Evolutionary conservation across 2,329 filamentous ascomycete genomes (phyloP), one percentile per base, ranked within the genome.

Genomic region (Neopestalotiopsis rosae): DNA sequence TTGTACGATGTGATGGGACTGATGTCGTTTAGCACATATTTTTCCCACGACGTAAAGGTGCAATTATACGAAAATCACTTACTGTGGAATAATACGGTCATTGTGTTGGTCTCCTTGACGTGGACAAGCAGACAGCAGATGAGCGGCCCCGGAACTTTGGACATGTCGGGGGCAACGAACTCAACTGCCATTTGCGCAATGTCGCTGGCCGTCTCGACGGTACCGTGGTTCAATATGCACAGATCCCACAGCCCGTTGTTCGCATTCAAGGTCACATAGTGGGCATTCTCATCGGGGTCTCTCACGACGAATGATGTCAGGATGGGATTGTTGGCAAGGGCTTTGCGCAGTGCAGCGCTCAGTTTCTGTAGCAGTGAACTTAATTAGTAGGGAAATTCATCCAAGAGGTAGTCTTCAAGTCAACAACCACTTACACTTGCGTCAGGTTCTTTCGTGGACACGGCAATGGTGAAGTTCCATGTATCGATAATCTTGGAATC

Each of bases 1-100:
- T 6, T 66, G 65, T 3, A 66, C 65, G 12, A 66, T n/a, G 40
- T 66, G 65, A 45, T 66, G 65, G 65, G 14, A 61, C 65, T 66
- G 4, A 6, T 2, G 2, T 4, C 9, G 2, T 12, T 24, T 6
- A 42, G 30, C 42, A 12, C 10, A 17, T 24, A 2, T 24, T 28
- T 38, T 58, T 20, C 13, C 9, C 24, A 28, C 24, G 24, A 28
- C 24, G 3, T 28, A 28, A 28, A 4, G n/a, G 3, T 30, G 32
- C 10, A 5, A 61, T 7, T 3, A 9, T 38, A 14, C 1, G 58
- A 34, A 20, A 34, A 24, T 0, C 3, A 34, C 58, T 34, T 38
- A 61, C 58, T 32, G 34, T 64, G 38, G 20, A 66, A 32, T 7
- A 57, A 10, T 4, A 66, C 32, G 0, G 65, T 59, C 14, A 42